Conservation (phyloP, 2,329 filamentous ascomycete genomes). For the Pseudogymnoascus sp. region DNA sequence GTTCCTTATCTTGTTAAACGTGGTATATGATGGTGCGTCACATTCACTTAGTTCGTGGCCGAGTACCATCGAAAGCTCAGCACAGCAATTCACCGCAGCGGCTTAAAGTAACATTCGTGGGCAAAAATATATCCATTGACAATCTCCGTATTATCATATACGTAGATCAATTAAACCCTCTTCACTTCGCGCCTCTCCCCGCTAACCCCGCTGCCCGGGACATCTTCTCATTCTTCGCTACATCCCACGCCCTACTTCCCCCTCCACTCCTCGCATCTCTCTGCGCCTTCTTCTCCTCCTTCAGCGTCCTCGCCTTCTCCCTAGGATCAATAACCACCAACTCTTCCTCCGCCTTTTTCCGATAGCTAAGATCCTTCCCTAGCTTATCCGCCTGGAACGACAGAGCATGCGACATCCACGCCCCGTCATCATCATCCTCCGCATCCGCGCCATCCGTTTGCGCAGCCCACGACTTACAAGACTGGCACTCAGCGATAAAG, state of each 20-base stretch:
- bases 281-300: slow-evolving; percentile 55
- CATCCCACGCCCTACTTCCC: slow-evolving; percentile 49
- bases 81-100: neutral
- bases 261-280: slow-evolving; percentile 45
- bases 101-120: neutral
- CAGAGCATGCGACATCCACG: slow-evolving; percentile 81
- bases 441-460: slow-evolving; percentile 42
- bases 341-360: slow-evolving; percentile 85
- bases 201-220: slow-evolving; percentile 45
- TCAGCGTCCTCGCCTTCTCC: slow-evolving; percentile 68
- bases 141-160: neutral
- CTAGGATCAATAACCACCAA: slow-evolving; percentile 87
- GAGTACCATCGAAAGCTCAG: neutral
- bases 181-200: slow-evolving; percentile 49
- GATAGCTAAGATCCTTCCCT: slow-evolving; percentile 85
- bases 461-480: slow-evolving; percentile 74
- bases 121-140: neutral
- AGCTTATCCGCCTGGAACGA: slow-evolving; percentile 83
- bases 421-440: slow-evolving; percentile 53
- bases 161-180: slow-evolving; percentile 7
- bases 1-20: neutral
- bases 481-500: slow-evolving; percentile 93
- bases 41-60: neutral
- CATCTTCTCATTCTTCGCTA: slow-evolving; percentile 50
- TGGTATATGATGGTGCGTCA: neutral